phyloP scores from a whole-genome alignment of 1,284 basidiomycete species.

The Hemileia vastatrix region DNA sequence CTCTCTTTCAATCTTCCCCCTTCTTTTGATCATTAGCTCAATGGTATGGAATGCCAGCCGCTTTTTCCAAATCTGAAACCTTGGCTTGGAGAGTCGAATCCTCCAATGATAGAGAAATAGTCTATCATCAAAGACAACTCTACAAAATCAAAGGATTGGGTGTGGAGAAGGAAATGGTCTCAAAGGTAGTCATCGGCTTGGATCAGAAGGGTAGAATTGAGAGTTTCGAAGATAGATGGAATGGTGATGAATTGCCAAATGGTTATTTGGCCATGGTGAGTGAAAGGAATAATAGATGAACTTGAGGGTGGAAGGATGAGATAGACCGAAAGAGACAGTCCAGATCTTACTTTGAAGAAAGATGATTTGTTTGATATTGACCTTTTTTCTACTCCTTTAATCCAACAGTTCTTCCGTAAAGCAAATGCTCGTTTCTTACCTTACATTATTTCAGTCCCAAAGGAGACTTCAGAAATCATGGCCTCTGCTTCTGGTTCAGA shows the following conservation, averaged over 20 bases:
- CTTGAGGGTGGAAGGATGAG: neutral
- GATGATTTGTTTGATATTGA: too few relatives aligned
- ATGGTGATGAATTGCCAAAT: slow-evolving; percentile 1
- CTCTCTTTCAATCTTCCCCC: too few relatives aligned
- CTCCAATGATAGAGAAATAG: slow-evolving; percentile 16
- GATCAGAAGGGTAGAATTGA: slow-evolving; percentile 24
- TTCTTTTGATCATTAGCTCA: too few relatives aligned
- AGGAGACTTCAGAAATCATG: too few relatives aligned
- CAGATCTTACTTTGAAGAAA: too few relatives aligned
- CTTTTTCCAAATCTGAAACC: slow-evolving; percentile 23
- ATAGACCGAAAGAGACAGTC: too few relatives aligned
- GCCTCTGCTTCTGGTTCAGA: too few relatives aligned
- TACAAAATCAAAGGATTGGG: slow-evolving; percentile 31
- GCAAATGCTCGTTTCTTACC: too few relatives aligned
- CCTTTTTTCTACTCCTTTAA: too few relatives aligned
- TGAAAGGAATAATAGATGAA: neutral
- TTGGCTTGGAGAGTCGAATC: slow-evolving; percentile 31
- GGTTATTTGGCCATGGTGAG: neutral
- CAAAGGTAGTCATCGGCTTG: slow-evolving; percentile 31
- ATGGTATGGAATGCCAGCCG: too few relatives aligned
- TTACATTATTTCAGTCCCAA: too few relatives aligned
- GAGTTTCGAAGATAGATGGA: slow-evolving; percentile 34
- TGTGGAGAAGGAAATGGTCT: slow-evolving; percentile 29
- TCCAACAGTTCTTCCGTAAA: too few relatives aligned
- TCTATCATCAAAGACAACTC: slow-evolving; percentile 31